Evolutionary conservation across 352 stramenopile species (phyloP), one percentile per base, ranked within the genome.

Genomic region (Phytopythium ostracodes): DNA sequence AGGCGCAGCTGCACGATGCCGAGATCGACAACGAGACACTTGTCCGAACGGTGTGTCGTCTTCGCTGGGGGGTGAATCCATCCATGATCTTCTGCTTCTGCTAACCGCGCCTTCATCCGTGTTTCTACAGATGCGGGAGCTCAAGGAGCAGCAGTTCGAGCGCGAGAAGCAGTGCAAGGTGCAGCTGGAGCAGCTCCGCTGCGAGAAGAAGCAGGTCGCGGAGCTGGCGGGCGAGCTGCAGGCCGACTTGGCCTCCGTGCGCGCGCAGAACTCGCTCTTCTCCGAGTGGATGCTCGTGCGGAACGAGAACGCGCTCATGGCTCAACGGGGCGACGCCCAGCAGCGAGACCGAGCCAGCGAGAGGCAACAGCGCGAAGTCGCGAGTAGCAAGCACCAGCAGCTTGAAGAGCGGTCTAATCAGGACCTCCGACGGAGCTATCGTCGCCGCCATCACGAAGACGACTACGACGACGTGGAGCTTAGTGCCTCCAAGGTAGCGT

Each of bases 231-330:
- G 55, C 1, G 84, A 91, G 38, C 63, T 92, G 18, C 68, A 91
- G 46, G 65, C 67, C n/a, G 86, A 95, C 33, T 60, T 91, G 14
- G 63, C 64, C 6, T 77, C 82, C 0, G 57, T 92, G 22, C 77
- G 84, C 11, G 67, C 77, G 12, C 79, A 91, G 55, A 91, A 89
- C 56, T 77, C 76, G 10, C 60, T 90, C 33, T 82, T 88, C 38
- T 91, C 82, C 22, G 81, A 92, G 62, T 92, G 81, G 77, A 88
- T 91, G 85, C 73, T 91, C 7, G 79, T 93, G 53, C 75, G 77
- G 10, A 88, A 79, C 58, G 79, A 84, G 33, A 89, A 91, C 35
- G 54, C 70, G 8, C 56, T 78, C 22, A 74, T 73, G 33, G 64
- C 68, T n/a, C 71, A 73, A 52, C 66, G 61, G 42, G 64, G 66